Evolutionary conservation across 2,329 filamentous ascomycete genomes (phyloP).

Genomic region (Aureobasidium mangrovei): DNA sequence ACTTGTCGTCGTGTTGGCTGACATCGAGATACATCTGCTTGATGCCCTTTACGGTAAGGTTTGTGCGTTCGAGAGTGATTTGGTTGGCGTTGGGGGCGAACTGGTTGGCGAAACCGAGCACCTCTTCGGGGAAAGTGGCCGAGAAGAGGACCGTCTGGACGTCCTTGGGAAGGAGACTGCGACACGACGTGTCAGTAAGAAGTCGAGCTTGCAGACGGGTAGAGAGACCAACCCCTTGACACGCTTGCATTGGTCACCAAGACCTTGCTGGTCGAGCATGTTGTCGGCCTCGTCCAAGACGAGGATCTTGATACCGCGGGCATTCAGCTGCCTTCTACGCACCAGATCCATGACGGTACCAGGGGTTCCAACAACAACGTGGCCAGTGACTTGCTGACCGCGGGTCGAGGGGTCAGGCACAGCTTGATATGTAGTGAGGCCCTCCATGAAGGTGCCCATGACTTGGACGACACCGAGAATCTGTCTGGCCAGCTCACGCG

Average conservation of each 20-base stretch:
- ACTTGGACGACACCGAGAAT: slow-evolving; percentile 76
- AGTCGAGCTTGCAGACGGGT: background rate
- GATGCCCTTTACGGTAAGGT: slow-evolving; percentile 93
- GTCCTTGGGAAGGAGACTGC: slow-evolving; percentile 59
- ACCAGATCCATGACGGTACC: slow-evolving; percentile 88
- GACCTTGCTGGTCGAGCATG: slow-evolving; percentile 92
- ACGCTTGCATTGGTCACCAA: slow-evolving; percentile 89
- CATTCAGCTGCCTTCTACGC: slow-evolving; percentile 64
- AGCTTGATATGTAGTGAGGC: slow-evolving; percentile 68
- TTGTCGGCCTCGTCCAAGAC: slow-evolving; percentile 97
- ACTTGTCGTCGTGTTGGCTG: slow-evolving; percentile 71
- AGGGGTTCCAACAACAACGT: slow-evolving; percentile 85
- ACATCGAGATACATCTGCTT: slow-evolving; percentile 98
- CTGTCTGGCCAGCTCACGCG: slow-evolving; percentile 87
- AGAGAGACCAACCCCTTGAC: slow-evolving; percentile 65
- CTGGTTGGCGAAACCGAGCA: slow-evolving; percentile 70
- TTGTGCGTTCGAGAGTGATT: slow-evolving; percentile 76
- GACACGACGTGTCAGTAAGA: background rate
- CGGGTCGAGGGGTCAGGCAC: slow-evolving; percentile 69
- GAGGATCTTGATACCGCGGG: slow-evolving; percentile 64
- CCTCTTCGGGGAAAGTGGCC: slow-evolving; percentile 81
- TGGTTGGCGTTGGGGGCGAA: slow-evolving; percentile 83
- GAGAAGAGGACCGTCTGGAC: slow-evolving; percentile 94
- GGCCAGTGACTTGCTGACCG: slow-evolving; percentile 59
- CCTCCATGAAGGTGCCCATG: slow-evolving; percentile 75